Base-by-base conservation (phyloP, 176 grass and related monocot species). In the Lolium perenne region DNA sequence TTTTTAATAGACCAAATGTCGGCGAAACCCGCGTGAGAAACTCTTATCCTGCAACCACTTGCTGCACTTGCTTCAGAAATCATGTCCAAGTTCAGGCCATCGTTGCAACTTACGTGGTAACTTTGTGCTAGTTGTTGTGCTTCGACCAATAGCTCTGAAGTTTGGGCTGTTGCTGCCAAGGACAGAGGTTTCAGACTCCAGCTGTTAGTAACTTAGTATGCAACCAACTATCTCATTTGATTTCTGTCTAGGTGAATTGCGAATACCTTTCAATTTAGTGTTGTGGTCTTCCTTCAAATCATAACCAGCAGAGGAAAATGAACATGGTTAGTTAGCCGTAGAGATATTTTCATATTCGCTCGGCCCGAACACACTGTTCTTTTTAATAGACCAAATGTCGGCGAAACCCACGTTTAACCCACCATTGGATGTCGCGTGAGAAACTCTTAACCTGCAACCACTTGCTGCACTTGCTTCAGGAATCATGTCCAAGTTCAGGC, bases 401-500 rank as follows among this genome's bases (percentile, higher is more conserved):
- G 84, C 14, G 38, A 58, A 90, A 65, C 56, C 56, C 5, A 57
- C 32, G 46, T 40, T 82, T 73, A 72, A 38, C 53, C 53, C 32
- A n/a, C 54, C 72, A 78, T 72, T 48, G 64, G 56, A 64, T 62
- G 32, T n/a, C 32, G 22, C 2, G 1, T 71, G 25, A 82, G 40
- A 43, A 71, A 71, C 4, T 47, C 53, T 50, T 78, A 86, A 38
- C 45, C 53, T 72, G 62, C 74, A 58, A 3, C 66, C 35, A 83
- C 23, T 86, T 83, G 46, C 2, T 78, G 62, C 16, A 71, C 78
- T 71, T 62, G 25, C 54, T 86, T 82, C 73, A 72, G 46, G 14
- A 71, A 82, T 55, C 63, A 40, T 35, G 72, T 65, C 46, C 84
- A 86, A 48, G 79, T 90, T 86, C 17, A 90, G 64, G 22, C 9